These are phyloP conservation scores for Groenewaldozyma auringiensis DNA, from an alignment of 1,139 yeast species.

Conservation along the genomic window DNA sequence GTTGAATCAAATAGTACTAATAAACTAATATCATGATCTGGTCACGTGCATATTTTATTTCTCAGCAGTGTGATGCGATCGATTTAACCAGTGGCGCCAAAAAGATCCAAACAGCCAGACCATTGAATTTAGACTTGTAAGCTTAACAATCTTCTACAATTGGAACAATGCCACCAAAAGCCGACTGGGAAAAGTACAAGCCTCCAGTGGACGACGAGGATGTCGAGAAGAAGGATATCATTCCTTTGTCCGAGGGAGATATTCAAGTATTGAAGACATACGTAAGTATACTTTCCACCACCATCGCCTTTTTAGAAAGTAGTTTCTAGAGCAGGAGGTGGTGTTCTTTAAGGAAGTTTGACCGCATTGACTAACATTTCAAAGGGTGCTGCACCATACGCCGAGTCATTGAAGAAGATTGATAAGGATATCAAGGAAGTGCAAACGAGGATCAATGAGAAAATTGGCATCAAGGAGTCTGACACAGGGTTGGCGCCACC, in stretches of 20 bases:
- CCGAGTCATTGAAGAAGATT: constrained; percentile 64
- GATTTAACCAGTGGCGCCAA: neutral
- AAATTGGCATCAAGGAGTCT: constrained; percentile 86
- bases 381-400: constrained; percentile 94
- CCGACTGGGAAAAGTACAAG: constrained; percentile 95
- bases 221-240: constrained; percentile 55
- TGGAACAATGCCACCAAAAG: constrained; percentile 83
- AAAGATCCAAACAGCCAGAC: neutral
- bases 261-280: constrained; percentile 94
- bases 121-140: neutral
- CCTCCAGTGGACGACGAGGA: constrained; percentile 81
- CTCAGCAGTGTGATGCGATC: neutral
- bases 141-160: too few species aligned
- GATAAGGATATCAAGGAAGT: constrained; percentile 80
- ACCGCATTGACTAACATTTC: constrained; percentile 4
- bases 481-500: constrained; percentile 96
- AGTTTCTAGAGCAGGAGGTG: neutral
- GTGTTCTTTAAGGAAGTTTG: neutral
- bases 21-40: too few species aligned
- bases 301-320: neutral
- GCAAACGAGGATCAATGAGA: constrained; percentile 83
- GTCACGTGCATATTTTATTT: too few species aligned
- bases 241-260: constrained; percentile 90
- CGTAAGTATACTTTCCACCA: constrained; percentile 30
- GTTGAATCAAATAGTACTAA: too few species aligned